Evolutionary conservation across 306 rosid species (phyloP), one percentile per base, ranked within the genome.

Genomic region (Lupinus albus): DNA sequence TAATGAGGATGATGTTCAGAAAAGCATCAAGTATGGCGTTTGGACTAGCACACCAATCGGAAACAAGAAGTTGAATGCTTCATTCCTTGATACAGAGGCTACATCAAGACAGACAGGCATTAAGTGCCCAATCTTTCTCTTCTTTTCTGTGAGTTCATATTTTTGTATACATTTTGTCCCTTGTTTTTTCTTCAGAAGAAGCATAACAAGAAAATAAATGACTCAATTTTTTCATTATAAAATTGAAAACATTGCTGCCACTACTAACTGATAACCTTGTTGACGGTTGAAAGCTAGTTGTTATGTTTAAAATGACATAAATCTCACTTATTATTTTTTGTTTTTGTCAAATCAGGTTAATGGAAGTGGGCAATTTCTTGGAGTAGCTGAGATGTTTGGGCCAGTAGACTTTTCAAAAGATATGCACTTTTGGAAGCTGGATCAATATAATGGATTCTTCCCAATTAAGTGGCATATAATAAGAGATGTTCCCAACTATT

Each of bases 31-130:
- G 71, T 88, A 91, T 62, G 79, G 79, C 58, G 97, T 91, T 58
- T 91, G 97, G 97, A 77, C 97, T 41, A 91, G 97, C 62, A 91
- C 96, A 46, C 88, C 86, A 4, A 56, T 38, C 32, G 97, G 97
- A 28, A 91, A 88, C 63, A 83, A 77, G 81, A 91, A 88, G 76
- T 74, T 91, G 65, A 85, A 88, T 48, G 75, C 81, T 18, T 77
- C 89, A 59, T 91, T 83, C 76, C 82, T 10, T 60, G 89, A 82
- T 67, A 81, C 84, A 11, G 91, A 85, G 70, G 80, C 79, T 65
- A 83, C 80, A 67, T 74, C 76, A 14, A 76, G 53, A 3, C 78
- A 84, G 75, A 84, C 80, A 36, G 85, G 83, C 72, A 46, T 12
- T 0, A 60, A 13, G 67, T 86, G 85, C 64, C 97, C 94, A 13